Evolutionary conservation across 2,329 filamentous ascomycete genomes (phyloP), one percentile per base, ranked within the genome.

Genomic region (Aureobasidium sp.): DNA sequence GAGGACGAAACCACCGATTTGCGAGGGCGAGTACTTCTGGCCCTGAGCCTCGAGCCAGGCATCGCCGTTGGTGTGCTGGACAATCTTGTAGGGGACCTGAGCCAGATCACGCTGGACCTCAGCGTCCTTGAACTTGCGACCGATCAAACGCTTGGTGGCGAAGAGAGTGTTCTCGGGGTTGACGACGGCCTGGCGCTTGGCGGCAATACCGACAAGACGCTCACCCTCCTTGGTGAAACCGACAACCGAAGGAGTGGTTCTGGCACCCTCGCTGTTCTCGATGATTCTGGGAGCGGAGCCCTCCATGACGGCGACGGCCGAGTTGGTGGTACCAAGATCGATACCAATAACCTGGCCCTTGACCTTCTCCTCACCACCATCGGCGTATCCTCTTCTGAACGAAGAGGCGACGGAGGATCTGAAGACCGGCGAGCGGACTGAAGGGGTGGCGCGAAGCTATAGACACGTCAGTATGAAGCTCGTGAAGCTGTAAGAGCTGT

Each of bases 321-420:
- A 97, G 87, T 99, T 99, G 80, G 94, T 99, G 72, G 94, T 99
- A 81, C 93, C 94, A 83, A 99, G 86, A 88, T 99, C 94, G 83
- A 99, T 99, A 87, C 94, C 94, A 83, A 97, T 91, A 86, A 94
- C 94, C 89, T 94, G 94, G 79, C 97, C 94, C 80, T 97, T 99
- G 74, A 95, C 87, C 87, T 97, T 93, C 79, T 96, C 91, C 68
- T 83, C 80, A 63, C 80, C 80, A 71, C 84, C 85, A 68, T 89
- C 86, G 29, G 89, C 88, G 80, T 89, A 91, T 71, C 89, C 83
- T 69, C 78, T 74, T 73, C 87, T 85, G 75, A 93, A 90, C 71
- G 85, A 85, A 67, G 89, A 85, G 67, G 82, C 82, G 71, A 90
- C 77, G 67, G 90, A 86, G 70, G 87, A 84, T 79, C 87, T 86